A percentile compares a stretch with the other conserved stretches of the same genome.
Conservation (phyloP, 805 yeast species). For the Candida qinlingensis region DNA sequence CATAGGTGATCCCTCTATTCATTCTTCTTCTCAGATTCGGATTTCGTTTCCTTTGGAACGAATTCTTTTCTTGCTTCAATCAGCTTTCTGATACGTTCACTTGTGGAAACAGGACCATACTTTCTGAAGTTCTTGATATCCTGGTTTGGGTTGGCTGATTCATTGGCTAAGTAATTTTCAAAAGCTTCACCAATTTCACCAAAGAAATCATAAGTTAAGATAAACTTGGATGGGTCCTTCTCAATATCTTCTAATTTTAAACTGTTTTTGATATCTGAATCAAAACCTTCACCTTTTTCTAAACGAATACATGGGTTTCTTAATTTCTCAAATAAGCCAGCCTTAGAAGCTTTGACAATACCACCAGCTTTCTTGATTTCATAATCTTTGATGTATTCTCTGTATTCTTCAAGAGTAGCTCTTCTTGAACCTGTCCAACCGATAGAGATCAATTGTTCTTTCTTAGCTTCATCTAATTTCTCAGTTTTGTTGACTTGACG, state of each 20-base stretch:
- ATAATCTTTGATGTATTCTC: conserved; percentile 58
- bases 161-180: conserved; percentile 33
- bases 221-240: conserved; percentile 39
- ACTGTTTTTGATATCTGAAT: conserved; percentile 39
- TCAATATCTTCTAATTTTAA: conserved; percentile 35
- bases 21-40: conserved; percentile 6
- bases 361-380: conserved; percentile 68
- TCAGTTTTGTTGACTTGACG: conserved; percentile 30
- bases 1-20: not conserved
- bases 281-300: conserved; percentile 80
- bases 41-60: conserved; percentile 10
- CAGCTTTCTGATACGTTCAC: conserved; percentile 35
- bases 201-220: conserved; percentile 51
- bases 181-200: conserved; percentile 44
- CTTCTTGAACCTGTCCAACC: conserved; percentile 97
- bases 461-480: conserved; percentile 28
- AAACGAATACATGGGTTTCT: conserved; percentile 55
- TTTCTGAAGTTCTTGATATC: conserved; percentile 62
- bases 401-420: conserved; percentile 64
- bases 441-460: conserved; percentile 45
- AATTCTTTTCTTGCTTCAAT: conserved; percentile 16
- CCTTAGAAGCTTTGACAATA: conserved; percentile 66
- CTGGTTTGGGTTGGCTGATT: conserved; percentile 30
- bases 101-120: conserved; percentile 53
- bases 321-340: conserved; percentile 61